These are phyloP conservation scores for Neofusicoccum umdonicola DNA, from an alignment of 2,329 filamentous ascomycete genomes.

Conservation along the genomic window DNA sequence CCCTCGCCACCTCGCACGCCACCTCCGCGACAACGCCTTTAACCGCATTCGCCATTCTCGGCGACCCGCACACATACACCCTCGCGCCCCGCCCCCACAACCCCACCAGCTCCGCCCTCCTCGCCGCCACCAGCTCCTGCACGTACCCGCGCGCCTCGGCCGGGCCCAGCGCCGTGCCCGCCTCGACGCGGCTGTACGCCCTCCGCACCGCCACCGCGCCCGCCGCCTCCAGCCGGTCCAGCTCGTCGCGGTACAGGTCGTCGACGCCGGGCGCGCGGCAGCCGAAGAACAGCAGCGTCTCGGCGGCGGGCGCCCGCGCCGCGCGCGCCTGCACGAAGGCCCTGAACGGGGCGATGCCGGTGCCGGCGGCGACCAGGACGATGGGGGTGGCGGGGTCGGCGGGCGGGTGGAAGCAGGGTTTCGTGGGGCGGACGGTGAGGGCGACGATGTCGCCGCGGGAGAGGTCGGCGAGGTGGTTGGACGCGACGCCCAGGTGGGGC, in stretches of 20 bases:
- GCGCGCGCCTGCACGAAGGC: constrained; percentile 41
- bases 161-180: constrained; percentile 38
- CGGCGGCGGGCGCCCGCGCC: constrained; percentile 47
- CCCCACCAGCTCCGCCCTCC: constrained; percentile 44
- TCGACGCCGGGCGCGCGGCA: constrained; percentile 58
- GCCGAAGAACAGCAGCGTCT: constrained; percentile 64
- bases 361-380: constrained; percentile 39
- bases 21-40: too few species aligned
- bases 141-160: constrained; percentile 45
- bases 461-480: constrained; percentile 42
- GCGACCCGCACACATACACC: constrained; percentile 64
- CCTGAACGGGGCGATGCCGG: constrained; percentile 46
- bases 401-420: constrained; percentile 45
- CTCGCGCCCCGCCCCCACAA: constrained; percentile 52
- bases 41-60: too few species aligned
- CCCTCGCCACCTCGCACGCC: too few species aligned
- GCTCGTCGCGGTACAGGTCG: constrained; percentile 59
- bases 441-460: constrained; percentile 42
- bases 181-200: constrained; percentile 53
- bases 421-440: constrained; percentile 40
- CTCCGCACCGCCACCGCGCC: constrained; percentile 62
- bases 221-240: constrained; percentile 57
- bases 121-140: constrained; percentile 51
- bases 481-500: constrained; percentile 44
- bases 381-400: constrained; percentile 42